phyloP scores from a whole-genome alignment of 768 basidiomycete species.

The Zangia roseola region DNA sequence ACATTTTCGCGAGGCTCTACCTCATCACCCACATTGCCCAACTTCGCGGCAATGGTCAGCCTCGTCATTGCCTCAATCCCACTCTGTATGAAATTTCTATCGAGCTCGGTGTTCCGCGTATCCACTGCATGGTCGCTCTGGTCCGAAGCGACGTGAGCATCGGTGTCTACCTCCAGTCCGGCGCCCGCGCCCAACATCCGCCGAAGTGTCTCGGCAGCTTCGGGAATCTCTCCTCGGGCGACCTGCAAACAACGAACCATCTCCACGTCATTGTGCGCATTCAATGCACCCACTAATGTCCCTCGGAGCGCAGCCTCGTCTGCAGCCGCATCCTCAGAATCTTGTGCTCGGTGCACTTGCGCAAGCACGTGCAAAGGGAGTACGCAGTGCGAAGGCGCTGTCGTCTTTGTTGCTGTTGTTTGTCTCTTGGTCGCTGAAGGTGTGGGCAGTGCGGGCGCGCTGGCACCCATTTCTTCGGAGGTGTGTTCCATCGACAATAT shows the following conservation, averaged over 20 bases:
- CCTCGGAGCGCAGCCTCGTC: slow-evolving; percentile 25
- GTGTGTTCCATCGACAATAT: not conserved
- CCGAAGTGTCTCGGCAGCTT: slow-evolving; percentile 24
- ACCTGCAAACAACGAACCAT: slow-evolving; percentile 26
- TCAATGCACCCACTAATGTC: slow-evolving; percentile 14
- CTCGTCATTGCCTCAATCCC: slow-evolving; percentile 70
- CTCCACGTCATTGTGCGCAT: slow-evolving; percentile 15
- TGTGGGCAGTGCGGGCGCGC: not conserved
- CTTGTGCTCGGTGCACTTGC: slow-evolving; percentile 23
- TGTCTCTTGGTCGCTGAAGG: slow-evolving; percentile 9
- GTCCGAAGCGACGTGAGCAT: not conserved
- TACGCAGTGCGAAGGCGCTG: not conserved
- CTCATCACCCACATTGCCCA: not conserved
- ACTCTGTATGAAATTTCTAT: slow-evolving; percentile 68
- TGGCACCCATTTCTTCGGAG: not conserved
- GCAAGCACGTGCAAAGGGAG: slow-evolving; percentile 12
- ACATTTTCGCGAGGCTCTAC: not conserved
- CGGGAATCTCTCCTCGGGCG: slow-evolving; percentile 19
- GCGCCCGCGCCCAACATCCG: slow-evolving; percentile 7
- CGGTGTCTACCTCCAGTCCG: not conserved
- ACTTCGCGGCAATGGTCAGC: slow-evolving; percentile 39
- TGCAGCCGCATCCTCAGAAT: slow-evolving; percentile 20
- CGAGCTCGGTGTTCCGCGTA: slow-evolving; percentile 22
- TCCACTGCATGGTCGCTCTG: not conserved
- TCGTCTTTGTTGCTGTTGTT: not conserved